phyloP scores from a whole-genome alignment of 768 basidiomycete species.

The Hericium rajendrae region DNA sequence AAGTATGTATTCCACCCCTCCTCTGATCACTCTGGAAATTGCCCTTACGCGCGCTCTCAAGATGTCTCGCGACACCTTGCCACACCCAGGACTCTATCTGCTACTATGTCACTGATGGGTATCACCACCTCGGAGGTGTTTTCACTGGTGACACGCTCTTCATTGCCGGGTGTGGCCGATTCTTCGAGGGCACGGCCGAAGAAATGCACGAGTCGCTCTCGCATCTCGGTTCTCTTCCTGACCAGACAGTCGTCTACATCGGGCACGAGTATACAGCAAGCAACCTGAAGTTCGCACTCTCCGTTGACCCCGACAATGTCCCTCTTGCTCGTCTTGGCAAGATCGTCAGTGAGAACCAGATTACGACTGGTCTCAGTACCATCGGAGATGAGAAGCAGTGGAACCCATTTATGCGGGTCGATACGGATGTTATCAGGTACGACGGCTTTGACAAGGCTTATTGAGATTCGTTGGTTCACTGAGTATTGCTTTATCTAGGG shows the following conservation, averaged over 20 bases:
- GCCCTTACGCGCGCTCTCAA: constrained; percentile 17
- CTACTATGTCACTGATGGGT: constrained; percentile 53
- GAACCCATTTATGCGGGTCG: constrained; percentile 91
- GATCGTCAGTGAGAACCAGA: constrained; percentile 45
- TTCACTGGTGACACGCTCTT: constrained; percentile 97
- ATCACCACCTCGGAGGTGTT: constrained; percentile 56
- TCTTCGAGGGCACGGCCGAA: constrained; percentile 78
- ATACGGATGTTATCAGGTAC: constrained; percentile 53
- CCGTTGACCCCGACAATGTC: constrained; percentile 53
- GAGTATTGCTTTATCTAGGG: constrained; percentile 28
- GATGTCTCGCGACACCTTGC: constrained; percentile 82
- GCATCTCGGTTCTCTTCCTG: constrained; percentile 66
- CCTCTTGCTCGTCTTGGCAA: constrained; percentile 50
- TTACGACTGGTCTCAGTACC: constrained; percentile 76
- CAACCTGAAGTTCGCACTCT: constrained; percentile 61
- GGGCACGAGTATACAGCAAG: constrained; percentile 89
- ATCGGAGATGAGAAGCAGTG: constrained; percentile 90
- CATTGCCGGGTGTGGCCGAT: constrained; percentile 81
- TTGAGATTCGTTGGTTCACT: background rate
- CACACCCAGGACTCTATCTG: constrained; percentile 97
- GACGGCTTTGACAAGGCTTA: constrained; percentile 11
- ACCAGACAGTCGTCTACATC: constrained; percentile 72
- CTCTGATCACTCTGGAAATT: background rate
- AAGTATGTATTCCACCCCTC: constrained; percentile 31
- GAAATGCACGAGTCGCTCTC: constrained; percentile 75